Conservation (phyloP, 1,284 basidiomycete genomes). For the Ganoderma boninense region DNA sequence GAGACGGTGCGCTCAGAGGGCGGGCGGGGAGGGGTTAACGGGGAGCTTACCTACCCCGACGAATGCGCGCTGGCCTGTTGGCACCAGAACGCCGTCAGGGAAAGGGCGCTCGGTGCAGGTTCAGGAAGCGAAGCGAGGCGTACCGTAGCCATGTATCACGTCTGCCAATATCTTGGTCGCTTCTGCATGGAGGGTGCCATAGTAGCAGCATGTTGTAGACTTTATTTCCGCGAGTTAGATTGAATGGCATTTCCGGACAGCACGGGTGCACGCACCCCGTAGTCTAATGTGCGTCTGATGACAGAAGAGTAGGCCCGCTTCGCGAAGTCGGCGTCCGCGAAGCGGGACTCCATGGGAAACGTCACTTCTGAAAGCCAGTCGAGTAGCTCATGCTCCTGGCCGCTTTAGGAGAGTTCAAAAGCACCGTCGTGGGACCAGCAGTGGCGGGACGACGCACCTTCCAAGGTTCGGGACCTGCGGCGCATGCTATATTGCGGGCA, state of each 20-base stretch:
- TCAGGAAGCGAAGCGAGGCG: constrained; percentile 28
- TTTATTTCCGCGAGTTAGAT: constrained; percentile 40
- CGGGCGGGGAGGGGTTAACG: constrained; percentile 6
- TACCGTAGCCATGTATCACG: constrained; percentile 72
- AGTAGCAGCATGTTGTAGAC: constrained; percentile 97
- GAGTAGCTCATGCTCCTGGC: constrained; percentile 85
- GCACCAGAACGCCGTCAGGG: constrained; percentile 7
- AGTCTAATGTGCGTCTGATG: constrained; percentile 79
- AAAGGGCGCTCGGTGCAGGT: not conserved
- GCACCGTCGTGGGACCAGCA: constrained; percentile 8
- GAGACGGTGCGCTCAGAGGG: constrained; percentile 4
- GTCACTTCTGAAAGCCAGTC: constrained; percentile 91
- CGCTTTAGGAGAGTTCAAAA: constrained; percentile 50
- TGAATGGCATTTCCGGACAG: constrained; percentile 1
- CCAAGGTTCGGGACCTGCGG: constrained; percentile 90
- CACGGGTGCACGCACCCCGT: constrained; percentile 64
- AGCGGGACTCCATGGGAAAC: constrained; percentile 90
- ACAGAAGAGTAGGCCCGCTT: constrained; percentile 75
- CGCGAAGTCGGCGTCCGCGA: constrained; percentile 80
- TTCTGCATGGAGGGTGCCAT: constrained; percentile 85
- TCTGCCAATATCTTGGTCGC: constrained; percentile 86
- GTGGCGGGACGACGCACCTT: constrained; percentile 49
- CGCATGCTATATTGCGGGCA: constrained; percentile 68
- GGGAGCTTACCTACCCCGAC: constrained; percentile 67
- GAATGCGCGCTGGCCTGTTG: constrained; percentile 85